Conservation (phyloP, 1,139 yeast species). For the Candida buenavistaensis region DNA sequence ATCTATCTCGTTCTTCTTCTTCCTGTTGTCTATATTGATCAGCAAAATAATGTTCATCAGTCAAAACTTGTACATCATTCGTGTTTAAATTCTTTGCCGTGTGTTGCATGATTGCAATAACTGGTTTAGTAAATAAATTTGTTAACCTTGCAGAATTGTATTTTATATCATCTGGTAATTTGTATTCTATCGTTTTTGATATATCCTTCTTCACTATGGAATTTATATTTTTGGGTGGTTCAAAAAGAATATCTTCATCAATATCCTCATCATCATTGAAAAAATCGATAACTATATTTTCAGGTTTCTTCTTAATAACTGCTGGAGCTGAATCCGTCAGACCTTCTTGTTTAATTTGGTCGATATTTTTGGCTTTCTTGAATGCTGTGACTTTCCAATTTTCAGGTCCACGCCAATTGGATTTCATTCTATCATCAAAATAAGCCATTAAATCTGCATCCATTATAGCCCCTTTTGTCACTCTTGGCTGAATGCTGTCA, state of each 20-base stretch:
- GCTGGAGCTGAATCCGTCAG: conserved; percentile 3
- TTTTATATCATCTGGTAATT: conserved; percentile 73
- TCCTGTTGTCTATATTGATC: conserved; percentile 51
- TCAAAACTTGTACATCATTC: conserved; percentile 22
- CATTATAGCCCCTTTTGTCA: conserved; percentile 36
- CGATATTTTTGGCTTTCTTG: conserved; percentile 27
- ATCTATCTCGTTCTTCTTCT: conserved; percentile 35
- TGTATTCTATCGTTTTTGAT: conserved; percentile 33
- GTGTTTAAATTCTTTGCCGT: conserved; percentile 18
- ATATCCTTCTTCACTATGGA: conserved; percentile 28
- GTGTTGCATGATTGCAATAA: conserved; percentile 35
- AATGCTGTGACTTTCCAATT: conserved; percentile 84
- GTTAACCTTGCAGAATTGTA: conserved; percentile 71
- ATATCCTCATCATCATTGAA: conserved; percentile 35
- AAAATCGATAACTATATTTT: conserved; percentile 49
- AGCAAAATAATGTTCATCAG: conserved; percentile 80
- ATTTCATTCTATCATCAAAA: conserved; percentile 68
- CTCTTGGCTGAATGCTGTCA: conserved; percentile 18
- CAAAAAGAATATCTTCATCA: conserved; percentile 52
- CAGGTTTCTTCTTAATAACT: conserved; percentile 33
- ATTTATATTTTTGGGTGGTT: conserved; percentile 37
- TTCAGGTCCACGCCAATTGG: conserved; percentile 89
- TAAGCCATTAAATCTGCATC: conserved; percentile 76
- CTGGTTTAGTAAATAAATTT: conserved; percentile 69
- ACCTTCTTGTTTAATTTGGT: conserved; percentile 6